Base-by-base conservation (phyloP, 306 rosid genomes). In the Citrullus amarus region DNA sequence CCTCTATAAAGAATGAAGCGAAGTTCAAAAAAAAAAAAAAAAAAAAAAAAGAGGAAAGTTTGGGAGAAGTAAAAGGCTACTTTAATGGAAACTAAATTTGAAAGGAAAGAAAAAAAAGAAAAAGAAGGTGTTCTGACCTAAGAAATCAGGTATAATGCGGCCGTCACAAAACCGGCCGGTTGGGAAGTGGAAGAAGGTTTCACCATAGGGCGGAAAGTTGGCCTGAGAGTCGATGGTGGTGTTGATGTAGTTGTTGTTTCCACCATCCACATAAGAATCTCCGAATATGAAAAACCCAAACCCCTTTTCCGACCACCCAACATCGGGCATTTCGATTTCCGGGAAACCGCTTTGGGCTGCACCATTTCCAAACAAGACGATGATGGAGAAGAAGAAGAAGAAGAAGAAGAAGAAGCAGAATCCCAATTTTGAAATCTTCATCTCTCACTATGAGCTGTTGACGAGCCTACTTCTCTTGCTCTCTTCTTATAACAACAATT, bases 191-290 rank as follows among this genome's bases (percentile, higher is more conserved):
- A 57, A 57, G 62, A 57, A 57, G 62, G 5, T 57, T 57, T 57
- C 14, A 4, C 62, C 62, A 4, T 57, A 57, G 6, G 62, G 32
- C 32, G 30, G 62, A 10, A 57, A 57, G 14, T 57, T 57, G 2
- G 62, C 30, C 32, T 57, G 62, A 57, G 20, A 57, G 12, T 57
- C 62, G 32, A 1, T 9, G 12, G 62, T 57, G 62, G 62, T 57
- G 14, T n/a, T 57, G 32, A 57, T 57, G 62, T 57, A 57, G 50
- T 84, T 87, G 50, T 84, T 87, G 68, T 82, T 87, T 38, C 82
- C 77, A 78, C 81, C 13, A 84, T 86, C 60, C 80, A 82, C 6
- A n/a, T 57, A 57, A 13, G 62, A 57, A 57, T 57, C 62, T 22
- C 62, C 62, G 13, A 57, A 57, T 9, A 87, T 51, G 75, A 80